These are phyloP conservation scores for Collybia nuda DNA, from an alignment of 768 basidiomycete species.

Conservation along the genomic window DNA sequence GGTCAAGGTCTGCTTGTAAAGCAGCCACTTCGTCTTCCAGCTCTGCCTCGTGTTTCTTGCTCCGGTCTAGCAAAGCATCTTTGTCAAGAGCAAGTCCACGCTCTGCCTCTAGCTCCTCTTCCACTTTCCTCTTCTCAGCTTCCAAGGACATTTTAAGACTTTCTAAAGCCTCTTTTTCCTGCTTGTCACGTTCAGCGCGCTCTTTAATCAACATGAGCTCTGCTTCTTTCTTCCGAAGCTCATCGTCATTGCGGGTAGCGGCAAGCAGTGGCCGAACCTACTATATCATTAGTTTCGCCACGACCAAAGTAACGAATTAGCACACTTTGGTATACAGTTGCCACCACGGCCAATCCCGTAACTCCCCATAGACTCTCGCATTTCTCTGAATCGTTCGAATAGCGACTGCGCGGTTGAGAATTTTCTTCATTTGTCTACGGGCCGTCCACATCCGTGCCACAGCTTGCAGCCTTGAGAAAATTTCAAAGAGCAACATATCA, in stretches of 20 bases:
- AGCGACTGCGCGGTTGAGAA: constrained; percentile 88
- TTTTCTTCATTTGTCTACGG: constrained; percentile 89
- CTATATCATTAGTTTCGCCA: constrained; percentile 5
- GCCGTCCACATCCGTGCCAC: constrained; percentile 83
- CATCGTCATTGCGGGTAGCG: constrained; percentile 91
- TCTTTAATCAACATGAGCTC: constrained; percentile 82
- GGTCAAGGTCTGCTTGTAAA: constrained; percentile 80
- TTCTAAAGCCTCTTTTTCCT: constrained; percentile 77
- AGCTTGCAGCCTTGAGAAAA: constrained; percentile 89
- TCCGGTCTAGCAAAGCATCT: constrained; percentile 76
- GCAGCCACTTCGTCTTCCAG: constrained; percentile 83
- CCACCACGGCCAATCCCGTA: constrained; percentile 99
- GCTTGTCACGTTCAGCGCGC: constrained; percentile 82
- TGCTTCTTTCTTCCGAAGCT: constrained; percentile 81
- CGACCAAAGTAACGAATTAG: neutral
- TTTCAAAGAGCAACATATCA: constrained; percentile 82
- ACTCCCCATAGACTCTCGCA: constrained; percentile 85
- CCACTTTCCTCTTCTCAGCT: constrained; percentile 78
- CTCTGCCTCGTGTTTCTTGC: constrained; percentile 81
- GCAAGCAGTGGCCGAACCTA: constrained; percentile 90
- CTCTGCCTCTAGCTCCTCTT: constrained; percentile 81
- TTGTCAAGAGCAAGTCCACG: constrained; percentile 79
- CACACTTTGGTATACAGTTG: constrained; percentile 89
- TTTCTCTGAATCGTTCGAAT: constrained; percentile 93
- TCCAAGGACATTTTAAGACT: constrained; percentile 81